phyloP scores from a whole-genome alignment of 768 basidiomycete genomes.

The Termitomyces sp. region DNA sequence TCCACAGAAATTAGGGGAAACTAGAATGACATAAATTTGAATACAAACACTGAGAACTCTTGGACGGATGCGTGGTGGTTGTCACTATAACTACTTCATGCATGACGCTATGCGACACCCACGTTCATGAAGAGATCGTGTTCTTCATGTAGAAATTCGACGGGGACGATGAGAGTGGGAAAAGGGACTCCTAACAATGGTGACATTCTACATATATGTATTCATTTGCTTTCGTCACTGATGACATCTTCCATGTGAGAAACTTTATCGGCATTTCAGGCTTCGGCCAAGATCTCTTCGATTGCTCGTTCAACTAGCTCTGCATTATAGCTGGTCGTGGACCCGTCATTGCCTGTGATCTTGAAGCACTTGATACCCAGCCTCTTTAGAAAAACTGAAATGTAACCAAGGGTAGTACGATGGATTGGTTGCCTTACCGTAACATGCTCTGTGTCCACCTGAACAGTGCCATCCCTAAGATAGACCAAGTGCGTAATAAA shows the following conservation, averaged over 20 bases:
- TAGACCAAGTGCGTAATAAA: constrained; percentile 85
- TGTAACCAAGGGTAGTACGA: neutral
- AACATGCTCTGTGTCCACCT: constrained; percentile 55
- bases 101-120: neutral
- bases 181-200: neutral
- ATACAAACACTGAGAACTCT: constrained; percentile 3
- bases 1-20: neutral
- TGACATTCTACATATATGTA: constrained; percentile 5
- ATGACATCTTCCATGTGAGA: constrained; percentile 8
- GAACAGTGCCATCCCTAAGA: constrained; percentile 55
- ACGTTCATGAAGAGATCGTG: neutral
- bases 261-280: constrained; percentile 2
- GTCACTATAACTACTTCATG: neutral
- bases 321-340: constrained; percentile 36
- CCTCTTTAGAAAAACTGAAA: constrained; percentile 26
- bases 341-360: constrained; percentile 26
- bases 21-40: neutral
- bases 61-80: neutral
- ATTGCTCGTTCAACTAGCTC: constrained; percentile 38
- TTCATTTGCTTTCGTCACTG: constrained; percentile 8
- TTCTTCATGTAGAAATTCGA: neutral
- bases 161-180: neutral
- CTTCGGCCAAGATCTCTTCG: constrained; percentile 19
- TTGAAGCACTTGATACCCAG: constrained; percentile 57
- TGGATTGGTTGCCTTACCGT: constrained; percentile 40